Percentiles rank a stretch among this genome's conserved stretches.
These are phyloP conservation scores for Pyricularia pennisetigena DNA, from an alignment of 2,329 filamentous ascomycete species.

Conservation along the genomic window DNA sequence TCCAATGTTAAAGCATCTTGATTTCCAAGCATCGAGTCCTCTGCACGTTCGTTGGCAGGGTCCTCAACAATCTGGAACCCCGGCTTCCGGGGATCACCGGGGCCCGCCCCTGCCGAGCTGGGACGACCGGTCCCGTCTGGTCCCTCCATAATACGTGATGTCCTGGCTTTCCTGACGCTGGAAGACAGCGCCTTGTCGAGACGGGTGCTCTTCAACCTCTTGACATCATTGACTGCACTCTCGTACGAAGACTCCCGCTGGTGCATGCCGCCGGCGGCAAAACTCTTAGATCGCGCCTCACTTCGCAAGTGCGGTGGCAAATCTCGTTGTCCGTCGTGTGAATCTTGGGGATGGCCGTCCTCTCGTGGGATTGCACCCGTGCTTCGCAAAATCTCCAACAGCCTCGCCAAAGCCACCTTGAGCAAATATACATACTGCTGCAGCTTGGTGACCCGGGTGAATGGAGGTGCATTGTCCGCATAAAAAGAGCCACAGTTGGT, in stretches of 20 bases:
- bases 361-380: constrained; percentile 56
- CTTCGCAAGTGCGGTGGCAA: constrained; percentile 45
- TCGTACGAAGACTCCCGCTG: constrained; percentile 74
- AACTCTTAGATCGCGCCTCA: constrained; percentile 65
- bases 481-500: constrained; percentile 50
- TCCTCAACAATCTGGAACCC: constrained; percentile 74
- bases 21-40: constrained; percentile 78
- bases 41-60: constrained; percentile 55
- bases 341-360: constrained; percentile 45
- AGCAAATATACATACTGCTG: constrained; percentile 93
- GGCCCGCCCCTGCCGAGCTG: constrained; percentile 56
- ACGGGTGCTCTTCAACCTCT: constrained; percentile 80
- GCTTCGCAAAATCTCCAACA: constrained; percentile 77
- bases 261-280: constrained; percentile 50
- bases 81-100: constrained; percentile 40
- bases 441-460: constrained; percentile 72
- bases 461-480: constrained; percentile 37
- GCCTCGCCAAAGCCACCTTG: constrained; percentile 78
- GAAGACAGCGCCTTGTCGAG: constrained; percentile 92
- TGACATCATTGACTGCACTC: constrained; percentile 91
- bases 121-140: constrained; percentile 63
- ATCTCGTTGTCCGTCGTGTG: constrained; percentile 51
- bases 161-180: constrained; percentile 81
- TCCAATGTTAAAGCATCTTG: constrained; percentile 89
- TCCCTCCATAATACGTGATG: constrained; percentile 86